phyloP scores from a whole-genome alignment of 192 early-diverging fungal genomes.

The Umbelopsis vinacea region DNA sequence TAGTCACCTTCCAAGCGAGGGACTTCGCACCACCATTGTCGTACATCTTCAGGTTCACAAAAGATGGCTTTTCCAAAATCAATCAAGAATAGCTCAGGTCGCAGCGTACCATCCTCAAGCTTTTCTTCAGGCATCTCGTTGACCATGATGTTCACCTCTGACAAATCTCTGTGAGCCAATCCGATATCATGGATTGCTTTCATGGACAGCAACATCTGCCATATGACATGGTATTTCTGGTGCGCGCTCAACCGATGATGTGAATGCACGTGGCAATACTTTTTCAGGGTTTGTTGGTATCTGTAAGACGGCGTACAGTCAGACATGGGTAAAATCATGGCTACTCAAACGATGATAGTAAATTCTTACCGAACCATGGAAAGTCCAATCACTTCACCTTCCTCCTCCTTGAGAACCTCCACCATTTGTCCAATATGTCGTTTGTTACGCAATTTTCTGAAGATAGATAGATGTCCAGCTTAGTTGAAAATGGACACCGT shows the following conservation, averaged over 20 bases:
- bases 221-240: slow-evolving; percentile 57
- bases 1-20: slow-evolving; percentile 35
- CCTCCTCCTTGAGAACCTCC: slow-evolving; percentile 53
- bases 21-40: slow-evolving; percentile 51
- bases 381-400: slow-evolving; percentile 58
- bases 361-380: slow-evolving; percentile 58
- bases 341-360: background rate
- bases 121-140: slow-evolving; percentile 44
- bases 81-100: slow-evolving; percentile 55
- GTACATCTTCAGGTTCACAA: slow-evolving; percentile 48
- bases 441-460: slow-evolving; percentile 47
- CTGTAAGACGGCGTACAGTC: slow-evolving; percentile 21
- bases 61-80: slow-evolving; percentile 69
- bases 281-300: slow-evolving; percentile 59
- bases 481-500: background rate
- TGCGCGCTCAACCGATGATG: slow-evolving; percentile 53
- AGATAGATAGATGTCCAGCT: background rate
- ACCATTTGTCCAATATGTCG: slow-evolving; percentile 59
- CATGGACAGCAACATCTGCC: slow-evolving; percentile 57
- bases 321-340: background rate
- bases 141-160: slow-evolving; percentile 68
- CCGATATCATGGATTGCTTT: slow-evolving; percentile 55
- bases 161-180: slow-evolving; percentile 61
- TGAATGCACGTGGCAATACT: slow-evolving; percentile 58
- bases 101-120: slow-evolving; percentile 49